Conservation (phyloP, 192 early-diverging fungal genomes). For the Podila horticola region DNA sequence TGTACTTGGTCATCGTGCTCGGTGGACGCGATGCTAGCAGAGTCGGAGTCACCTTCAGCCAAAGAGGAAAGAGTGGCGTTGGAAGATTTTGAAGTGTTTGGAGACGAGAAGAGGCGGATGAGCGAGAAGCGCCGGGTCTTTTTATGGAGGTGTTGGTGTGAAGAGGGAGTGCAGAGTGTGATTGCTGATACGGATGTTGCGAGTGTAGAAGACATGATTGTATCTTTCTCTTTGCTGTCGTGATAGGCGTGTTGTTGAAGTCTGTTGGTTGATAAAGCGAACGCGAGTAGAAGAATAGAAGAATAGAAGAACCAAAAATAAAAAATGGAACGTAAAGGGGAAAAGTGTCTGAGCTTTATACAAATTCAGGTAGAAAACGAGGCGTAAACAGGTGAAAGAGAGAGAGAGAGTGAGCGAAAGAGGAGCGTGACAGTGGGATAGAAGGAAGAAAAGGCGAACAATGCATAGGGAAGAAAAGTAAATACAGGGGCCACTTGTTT, state of each 20-base stretch:
- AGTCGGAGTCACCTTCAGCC: not conserved
- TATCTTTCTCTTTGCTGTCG: not conserved
- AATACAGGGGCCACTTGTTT: too few relatives aligned
- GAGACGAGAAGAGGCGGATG: conserved; percentile 29
- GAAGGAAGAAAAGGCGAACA: too few relatives aligned
- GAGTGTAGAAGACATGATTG: conserved; percentile 11
- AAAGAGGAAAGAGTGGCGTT: not conserved
- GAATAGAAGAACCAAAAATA: conserved; percentile 1
- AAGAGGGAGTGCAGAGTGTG: not conserved
- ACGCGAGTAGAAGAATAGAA: not conserved
- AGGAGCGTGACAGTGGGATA: too few relatives aligned
- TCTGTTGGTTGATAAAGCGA: not conserved
- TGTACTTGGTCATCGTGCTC: not conserved
- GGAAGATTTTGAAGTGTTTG: not conserved
- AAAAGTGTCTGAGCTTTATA: not conserved
- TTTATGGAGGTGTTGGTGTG: conserved; percentile 8
- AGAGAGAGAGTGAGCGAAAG: too few relatives aligned
- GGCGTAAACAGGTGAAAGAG: not conserved
- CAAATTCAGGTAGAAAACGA: not conserved
- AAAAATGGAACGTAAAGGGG: conserved; percentile 1
- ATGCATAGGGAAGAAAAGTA: too few relatives aligned
- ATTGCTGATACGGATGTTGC: conserved; percentile 4
- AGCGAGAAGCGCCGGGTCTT: conserved; percentile 45
- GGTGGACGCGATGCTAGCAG: conserved; percentile 3
- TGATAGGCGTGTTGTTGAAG: not conserved